Evolutionary conservation across 176 grass and related monocot genomes (phyloP), one percentile per base, ranked within the genome.

Genomic region (Cymbopogon citratus): DNA sequence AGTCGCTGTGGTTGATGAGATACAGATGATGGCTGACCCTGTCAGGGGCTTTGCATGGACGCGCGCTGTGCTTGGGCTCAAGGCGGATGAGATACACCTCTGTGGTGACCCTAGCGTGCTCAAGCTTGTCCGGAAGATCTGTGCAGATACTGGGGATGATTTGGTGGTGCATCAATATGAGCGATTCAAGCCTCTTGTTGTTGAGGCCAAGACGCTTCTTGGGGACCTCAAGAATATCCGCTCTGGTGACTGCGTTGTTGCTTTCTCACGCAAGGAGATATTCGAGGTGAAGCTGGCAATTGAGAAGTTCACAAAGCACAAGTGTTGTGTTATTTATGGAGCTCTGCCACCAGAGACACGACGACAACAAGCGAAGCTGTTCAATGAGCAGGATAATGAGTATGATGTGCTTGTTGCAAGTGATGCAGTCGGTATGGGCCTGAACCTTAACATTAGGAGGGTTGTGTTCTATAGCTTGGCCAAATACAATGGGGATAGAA

Each of bases 391-490:
- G 81, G 85, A 90, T 75, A 98, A 95, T 60, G 84, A 98, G 67
- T 95, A 93, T 25, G 95, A 98, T 71, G 77, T 95, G 33, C 82
- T 98, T 83, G 90, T 98, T 57, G 95, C 95, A 11, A 98, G 95
- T 66, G 95, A 98, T 74, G 95, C 92, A 0, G 88, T 98, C 2
- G 92, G 95, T 14, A 98, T 98, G 95, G 92, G 95, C 4, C 83
- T 98, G 75, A 98, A 98, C 90, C 93, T 98, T 75, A 95, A 98
- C 84, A 98, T 98, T 62, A 87, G 95, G 46, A 86, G 95, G 73
- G 92, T 98, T 40, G 88, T 95, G 6, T 98, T 98, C 75, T 91
- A 93, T 84, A 91, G 61, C 15, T 74, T 98, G 64, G 68, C 78
- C 0, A 98, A 95, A 36, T 95, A 82, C 70, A 98, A 98, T 66